Conservation (phyloP, 352 stramenopile genomes). For the Phytopythium vexans region DNA sequence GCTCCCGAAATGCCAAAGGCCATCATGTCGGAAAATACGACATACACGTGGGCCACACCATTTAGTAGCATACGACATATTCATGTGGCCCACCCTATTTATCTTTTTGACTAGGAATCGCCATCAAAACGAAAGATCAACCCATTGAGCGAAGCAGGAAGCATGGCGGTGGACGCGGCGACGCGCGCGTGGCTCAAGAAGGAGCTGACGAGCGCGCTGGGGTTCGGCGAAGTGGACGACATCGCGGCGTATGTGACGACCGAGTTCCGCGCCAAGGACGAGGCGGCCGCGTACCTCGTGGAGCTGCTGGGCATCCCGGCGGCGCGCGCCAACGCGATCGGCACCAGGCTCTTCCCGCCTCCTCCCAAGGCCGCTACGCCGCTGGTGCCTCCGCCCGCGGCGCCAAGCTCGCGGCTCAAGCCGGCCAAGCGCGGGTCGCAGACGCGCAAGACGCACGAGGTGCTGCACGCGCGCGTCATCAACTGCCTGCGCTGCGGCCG, state of each 20-base stretch:
- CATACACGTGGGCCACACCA: too few species aligned
- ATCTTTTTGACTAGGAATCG: not conserved
- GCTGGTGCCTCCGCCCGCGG: conserved; percentile 36
- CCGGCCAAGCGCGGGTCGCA: conserved; percentile 40
- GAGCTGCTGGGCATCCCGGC: conserved; percentile 61
- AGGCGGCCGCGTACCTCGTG: conserved; percentile 55
- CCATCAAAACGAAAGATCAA: not conserved
- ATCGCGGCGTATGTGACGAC: conserved; percentile 55
- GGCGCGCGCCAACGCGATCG: conserved; percentile 44
- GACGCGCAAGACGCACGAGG: conserved; percentile 16
- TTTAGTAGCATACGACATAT: not conserved
- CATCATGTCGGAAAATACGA: too few species aligned
- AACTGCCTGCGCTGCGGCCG: conserved; percentile 69
- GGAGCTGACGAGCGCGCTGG: conserved; percentile 57
- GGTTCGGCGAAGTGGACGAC: conserved; percentile 70
- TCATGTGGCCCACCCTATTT: too few species aligned
- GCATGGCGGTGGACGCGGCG: conserved; percentile 20
- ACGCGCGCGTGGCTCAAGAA: conserved; percentile 50
- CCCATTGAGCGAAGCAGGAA: conserved; percentile 2
- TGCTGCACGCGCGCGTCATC: conserved; percentile 56
- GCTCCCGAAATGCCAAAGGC: too few species aligned
- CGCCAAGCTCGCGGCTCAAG: conserved; percentile 48
- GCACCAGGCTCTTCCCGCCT: conserved; percentile 34
- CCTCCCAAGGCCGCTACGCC: not conserved
- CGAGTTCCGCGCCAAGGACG: conserved; percentile 40